Base-by-base conservation (phyloP, 2,329 filamentous ascomycete species). In the Paradendryphiella salina region DNA sequence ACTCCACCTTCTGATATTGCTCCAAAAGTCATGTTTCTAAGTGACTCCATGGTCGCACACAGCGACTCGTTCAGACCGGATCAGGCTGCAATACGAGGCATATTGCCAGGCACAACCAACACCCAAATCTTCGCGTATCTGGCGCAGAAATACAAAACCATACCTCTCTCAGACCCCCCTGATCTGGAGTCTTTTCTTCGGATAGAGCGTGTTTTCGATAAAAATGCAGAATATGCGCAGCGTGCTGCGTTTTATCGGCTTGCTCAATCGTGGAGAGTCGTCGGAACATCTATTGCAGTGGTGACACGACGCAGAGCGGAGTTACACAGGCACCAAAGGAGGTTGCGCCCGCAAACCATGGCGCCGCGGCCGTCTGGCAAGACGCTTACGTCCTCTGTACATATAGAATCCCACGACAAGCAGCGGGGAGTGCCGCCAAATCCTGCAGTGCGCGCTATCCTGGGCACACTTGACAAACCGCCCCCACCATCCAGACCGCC, bases 251-350 rank as follows among this genome's bases (percentile, higher is more conserved):
- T 79, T 54, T 73, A 79, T 57, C 76, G 79, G 46, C 70, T 82
- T 37, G 80, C 83, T 26, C 80, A 85, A 56, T 82, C 81, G 15
- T 86, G 83, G 83, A 78, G 77, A 46, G 77, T 85, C 17, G 67
- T 84, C 28, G 79, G 78, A 46, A 74, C 76, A 47, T 75, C 78
- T 20, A 73, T 83, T 45, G 64, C 77, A 2, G 75, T 78, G 50
- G 80, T 82, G 51, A 73, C 83, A 21, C 72, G 62, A 32, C 66
- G 69, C 9, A 66, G 74, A 37, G 70, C 69, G 52, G 67, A 67
- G 47, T 38, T 64, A 43, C 69, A 74, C 49, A 65, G 64, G 47
- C 52, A 57, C 39, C 60, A 50, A 36, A 61, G 67, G 52, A 55
- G 50, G 50, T 45, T 67, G 32, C 64, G 59, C 31, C 55, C 60